A percentile compares a stretch with the other conserved stretches of the same genome.
Conservation (phyloP, 202 grass and related monocot genomes). For the Alloteropsis angusta region DNA sequence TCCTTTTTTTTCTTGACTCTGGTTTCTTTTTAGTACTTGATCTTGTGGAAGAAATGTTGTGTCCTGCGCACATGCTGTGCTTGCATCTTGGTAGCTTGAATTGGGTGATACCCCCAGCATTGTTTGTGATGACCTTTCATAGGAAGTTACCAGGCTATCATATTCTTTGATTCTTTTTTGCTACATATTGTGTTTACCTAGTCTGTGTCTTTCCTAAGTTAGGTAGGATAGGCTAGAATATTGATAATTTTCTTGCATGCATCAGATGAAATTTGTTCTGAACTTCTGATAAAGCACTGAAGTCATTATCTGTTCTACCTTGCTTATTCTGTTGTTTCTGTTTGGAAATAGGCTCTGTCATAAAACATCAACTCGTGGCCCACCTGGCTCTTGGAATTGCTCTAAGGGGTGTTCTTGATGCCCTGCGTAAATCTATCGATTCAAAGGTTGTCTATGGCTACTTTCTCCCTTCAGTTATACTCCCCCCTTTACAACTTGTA, state of each 20-base stretch:
- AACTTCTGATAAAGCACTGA: neutral
- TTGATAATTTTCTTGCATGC: neutral
- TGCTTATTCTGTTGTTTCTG: slow-evolving; percentile 15
- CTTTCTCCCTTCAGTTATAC: neutral
- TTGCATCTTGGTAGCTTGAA: neutral
- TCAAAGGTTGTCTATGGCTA: slow-evolving; percentile 62
- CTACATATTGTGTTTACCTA: neutral
- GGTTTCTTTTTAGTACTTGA: neutral
- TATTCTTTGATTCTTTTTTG: slow-evolving; percentile 1
- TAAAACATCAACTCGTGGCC: slow-evolving; percentile 86
- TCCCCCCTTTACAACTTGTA: neutral
- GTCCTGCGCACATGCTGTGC: neutral
- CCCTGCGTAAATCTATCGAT: slow-evolving; percentile 88
- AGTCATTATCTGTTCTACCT: neutral
- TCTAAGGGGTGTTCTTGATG: slow-evolving; percentile 87
- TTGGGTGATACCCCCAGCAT: neutral
- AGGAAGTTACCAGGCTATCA: neutral
- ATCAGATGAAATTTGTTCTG: neutral
- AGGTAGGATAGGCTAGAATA: neutral
- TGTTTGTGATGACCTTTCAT: neutral
- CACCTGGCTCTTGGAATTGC: slow-evolving; percentile 76
- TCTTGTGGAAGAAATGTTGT: neutral
- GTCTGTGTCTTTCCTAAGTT: neutral
- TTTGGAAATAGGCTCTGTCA: slow-evolving; percentile 68
- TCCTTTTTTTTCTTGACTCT: neutral